These are phyloP conservation scores for Hypoxylon sp. DNA, from an alignment of 2,329 filamentous ascomycete species.

Conservation along the genomic window DNA sequence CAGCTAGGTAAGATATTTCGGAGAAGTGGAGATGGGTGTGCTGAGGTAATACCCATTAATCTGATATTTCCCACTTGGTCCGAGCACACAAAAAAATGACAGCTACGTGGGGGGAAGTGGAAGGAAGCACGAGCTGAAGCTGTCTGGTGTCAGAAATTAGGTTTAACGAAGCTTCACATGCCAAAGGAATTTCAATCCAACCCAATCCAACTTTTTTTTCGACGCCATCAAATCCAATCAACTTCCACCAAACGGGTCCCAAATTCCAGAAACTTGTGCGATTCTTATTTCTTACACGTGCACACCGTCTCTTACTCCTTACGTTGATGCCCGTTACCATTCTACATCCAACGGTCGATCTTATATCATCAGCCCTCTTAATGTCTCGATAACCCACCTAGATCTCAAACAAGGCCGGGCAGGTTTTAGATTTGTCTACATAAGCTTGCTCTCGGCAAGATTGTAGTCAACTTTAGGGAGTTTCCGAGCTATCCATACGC, in stretches of 20 bases:
- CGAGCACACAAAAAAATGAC: too few species aligned
- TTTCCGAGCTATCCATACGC: too few species aligned
- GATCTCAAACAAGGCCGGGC: constrained; percentile 5
- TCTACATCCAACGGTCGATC: constrained; percentile 1
- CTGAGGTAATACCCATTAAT: too few species aligned
- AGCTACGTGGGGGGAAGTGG: constrained; percentile 18
- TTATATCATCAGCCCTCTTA: constrained; percentile 8
- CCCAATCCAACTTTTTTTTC: too few species aligned
- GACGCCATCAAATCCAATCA: constrained; percentile 15
- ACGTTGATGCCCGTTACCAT: constrained; percentile 5
- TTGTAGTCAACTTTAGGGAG: too few species aligned
- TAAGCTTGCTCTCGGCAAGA: too few species aligned
- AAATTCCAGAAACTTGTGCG: constrained; percentile 9
- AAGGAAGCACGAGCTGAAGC: too few species aligned
- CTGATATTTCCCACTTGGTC: constrained; percentile 2
- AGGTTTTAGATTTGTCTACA: constrained; percentile 10
- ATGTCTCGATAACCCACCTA: constrained; percentile 39
- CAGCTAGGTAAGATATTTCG: too few species aligned
- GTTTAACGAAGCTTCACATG: constrained; percentile 32
- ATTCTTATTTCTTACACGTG: constrained; percentile 7
- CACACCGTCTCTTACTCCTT: constrained; percentile 1
- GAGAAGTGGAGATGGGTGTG: constrained; percentile 2
- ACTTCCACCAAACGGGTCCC: constrained; percentile 12
- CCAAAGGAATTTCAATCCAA: too few species aligned
- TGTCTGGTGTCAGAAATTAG: not conserved